phyloP scores from a whole-genome alignment of 768 basidiomycete genomes.

The Phlebiopsis gigantea region DNA sequence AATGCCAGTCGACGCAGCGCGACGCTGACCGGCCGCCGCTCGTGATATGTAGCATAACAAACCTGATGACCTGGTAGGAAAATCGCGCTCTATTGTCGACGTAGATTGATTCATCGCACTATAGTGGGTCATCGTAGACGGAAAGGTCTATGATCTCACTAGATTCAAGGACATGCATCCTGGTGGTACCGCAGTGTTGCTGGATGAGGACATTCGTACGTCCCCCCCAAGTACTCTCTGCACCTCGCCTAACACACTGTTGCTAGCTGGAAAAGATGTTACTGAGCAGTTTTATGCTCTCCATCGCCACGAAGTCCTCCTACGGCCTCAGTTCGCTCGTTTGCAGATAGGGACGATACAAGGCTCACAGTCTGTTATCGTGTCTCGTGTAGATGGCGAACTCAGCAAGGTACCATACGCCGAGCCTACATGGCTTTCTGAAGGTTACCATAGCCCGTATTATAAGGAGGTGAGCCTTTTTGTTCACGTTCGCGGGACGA shows the following conservation, averaged over 20 bases:
- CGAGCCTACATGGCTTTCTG: conserved; percentile 77
- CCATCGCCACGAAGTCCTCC: conserved; percentile 80
- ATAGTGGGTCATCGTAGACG: conserved; percentile 77
- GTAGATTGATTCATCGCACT: not conserved
- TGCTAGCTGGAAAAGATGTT: conserved; percentile 70
- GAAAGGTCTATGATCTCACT: conserved; percentile 71
- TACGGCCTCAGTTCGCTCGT: conserved; percentile 66
- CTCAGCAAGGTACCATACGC: conserved; percentile 80
- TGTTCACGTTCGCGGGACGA: not conserved
- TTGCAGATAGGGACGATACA: conserved; percentile 70
- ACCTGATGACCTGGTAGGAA: conserved; percentile 12
- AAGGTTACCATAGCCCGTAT: conserved; percentile 72
- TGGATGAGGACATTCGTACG: conserved; percentile 69
- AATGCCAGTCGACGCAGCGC: conserved; percentile 17
- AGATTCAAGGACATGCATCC: conserved; percentile 75
- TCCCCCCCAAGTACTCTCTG: not conserved
- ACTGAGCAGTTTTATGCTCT: conserved; percentile 87
- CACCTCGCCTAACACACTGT: not conserved
- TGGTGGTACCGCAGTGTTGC: conserved; percentile 65
- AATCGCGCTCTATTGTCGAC: not conserved
- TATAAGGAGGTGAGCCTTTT: conserved; percentile 54
- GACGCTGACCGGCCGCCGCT: not conserved
- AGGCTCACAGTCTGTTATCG: conserved; percentile 54
- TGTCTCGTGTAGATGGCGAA: conserved; percentile 45
- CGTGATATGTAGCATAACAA: conserved; percentile 7